These are phyloP conservation scores for Arxiozyma slooffiae DNA, from an alignment of 1,139 yeast genomes.

Conservation along the genomic window DNA sequence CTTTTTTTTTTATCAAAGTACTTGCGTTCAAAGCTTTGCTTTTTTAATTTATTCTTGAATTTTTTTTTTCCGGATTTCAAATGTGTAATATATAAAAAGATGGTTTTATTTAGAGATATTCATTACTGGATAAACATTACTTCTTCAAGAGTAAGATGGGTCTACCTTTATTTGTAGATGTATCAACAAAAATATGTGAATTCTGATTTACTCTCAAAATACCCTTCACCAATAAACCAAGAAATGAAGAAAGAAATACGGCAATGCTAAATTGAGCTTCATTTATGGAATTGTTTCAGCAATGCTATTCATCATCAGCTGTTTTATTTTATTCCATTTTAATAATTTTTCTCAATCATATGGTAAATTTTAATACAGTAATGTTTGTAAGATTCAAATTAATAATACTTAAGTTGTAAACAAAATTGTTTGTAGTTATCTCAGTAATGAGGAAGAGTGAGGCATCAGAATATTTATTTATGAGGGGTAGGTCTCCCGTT, in stretches of 20 bases:
- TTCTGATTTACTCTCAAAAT: not conserved
- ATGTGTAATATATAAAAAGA: too few relatives aligned
- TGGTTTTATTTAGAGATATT: too few relatives aligned
- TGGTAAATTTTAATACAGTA: too few relatives aligned
- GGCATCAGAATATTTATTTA: not conserved
- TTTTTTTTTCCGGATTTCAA: too few relatives aligned
- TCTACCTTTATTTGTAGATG: not conserved
- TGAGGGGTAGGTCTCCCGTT: not conserved
- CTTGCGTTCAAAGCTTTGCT: not conserved
- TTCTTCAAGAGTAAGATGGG: not conserved
- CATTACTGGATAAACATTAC: not conserved
- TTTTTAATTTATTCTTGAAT: too few relatives aligned
- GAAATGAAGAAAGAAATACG: not conserved
- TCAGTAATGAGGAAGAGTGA: not conserved
- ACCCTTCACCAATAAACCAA: too few relatives aligned
- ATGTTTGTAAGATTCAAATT: not conserved
- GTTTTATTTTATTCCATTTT: not conserved
- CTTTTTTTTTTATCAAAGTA: too few relatives aligned
- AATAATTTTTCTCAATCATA: too few relatives aligned
- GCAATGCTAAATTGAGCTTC: not conserved
- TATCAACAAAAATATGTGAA: too few relatives aligned
- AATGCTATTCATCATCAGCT: not conserved
- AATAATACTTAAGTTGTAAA: not conserved
- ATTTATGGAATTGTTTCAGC: too few relatives aligned
- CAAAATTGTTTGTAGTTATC: not conserved